Conservation (phyloP, 1,139 yeast species). For the Scheffersomyces illinoinensis region DNA sequence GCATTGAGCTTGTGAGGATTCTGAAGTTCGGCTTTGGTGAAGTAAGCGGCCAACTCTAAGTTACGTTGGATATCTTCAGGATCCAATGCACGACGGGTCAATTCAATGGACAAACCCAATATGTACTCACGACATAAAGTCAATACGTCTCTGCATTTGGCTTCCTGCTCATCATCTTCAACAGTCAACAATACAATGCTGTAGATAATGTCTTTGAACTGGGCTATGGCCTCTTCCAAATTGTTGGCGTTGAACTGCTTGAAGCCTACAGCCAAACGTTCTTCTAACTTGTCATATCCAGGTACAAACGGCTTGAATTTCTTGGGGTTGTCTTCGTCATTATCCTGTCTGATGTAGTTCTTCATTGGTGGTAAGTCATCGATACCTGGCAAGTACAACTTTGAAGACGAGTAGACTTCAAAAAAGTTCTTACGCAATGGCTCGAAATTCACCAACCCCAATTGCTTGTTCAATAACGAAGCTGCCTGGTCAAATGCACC, state of each 20-base stretch:
- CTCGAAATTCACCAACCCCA: conserved; percentile 82
- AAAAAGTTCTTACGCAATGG: conserved; percentile 83
- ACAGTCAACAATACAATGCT: conserved; percentile 74
- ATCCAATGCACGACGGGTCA: conserved; percentile 79
- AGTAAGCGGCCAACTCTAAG: conserved; percentile 93
- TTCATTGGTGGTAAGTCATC: conserved; percentile 70
- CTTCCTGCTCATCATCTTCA: conserved; percentile 70
- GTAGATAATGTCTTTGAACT: conserved; percentile 80
- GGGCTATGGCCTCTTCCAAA: conserved; percentile 73
- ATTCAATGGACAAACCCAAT: conserved; percentile 86
- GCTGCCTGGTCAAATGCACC: conserved; percentile 98
- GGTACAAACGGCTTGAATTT: conserved; percentile 68
- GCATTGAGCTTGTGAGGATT: conserved; percentile 86
- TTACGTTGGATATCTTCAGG: conserved; percentile 75
- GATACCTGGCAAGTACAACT: conserved; percentile 72
- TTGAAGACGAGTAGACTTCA: conserved; percentile 80
- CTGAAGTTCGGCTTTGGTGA: conserved; percentile 81
- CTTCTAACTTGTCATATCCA: conserved; percentile 70
- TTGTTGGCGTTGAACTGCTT: conserved; percentile 81
- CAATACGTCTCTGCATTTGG: conserved; percentile 71
- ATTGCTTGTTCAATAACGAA: conserved; percentile 83
- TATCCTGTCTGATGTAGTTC: conserved; percentile 65
- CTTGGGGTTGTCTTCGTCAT: conserved; percentile 57
- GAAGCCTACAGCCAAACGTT: conserved; percentile 72
- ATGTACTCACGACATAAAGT: conserved; percentile 85